Evolutionary conservation across 2,329 filamentous ascomycete species (phyloP), one percentile per base, ranked within the genome.

Genomic region (Botrytis squamosa): DNA sequence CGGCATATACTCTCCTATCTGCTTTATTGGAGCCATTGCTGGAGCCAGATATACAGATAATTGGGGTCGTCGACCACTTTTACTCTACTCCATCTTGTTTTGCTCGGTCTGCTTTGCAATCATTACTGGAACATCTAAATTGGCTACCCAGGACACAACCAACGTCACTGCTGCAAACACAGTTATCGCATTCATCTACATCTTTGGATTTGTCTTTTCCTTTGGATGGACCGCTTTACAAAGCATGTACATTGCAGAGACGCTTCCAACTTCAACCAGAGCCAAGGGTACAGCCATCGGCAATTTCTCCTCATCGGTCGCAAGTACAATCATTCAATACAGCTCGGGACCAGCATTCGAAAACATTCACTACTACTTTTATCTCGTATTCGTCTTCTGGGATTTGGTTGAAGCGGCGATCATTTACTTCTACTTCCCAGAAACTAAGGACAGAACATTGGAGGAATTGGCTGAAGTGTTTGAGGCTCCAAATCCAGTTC

Each of bases 381-480:
- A 80, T 25, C 66, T 78, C 4, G 79, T 84, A 55, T 81, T 80
- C 73, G 80, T 80, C 8, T 75, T 76, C 52, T 81, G 79, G 80
- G 78, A 80, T 74, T 72, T 78, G 14, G 63, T 81, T 40, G 76
- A 83, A 55, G 74, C 73, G 8, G 71, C 84, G 4, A 88, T 86
- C 78, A 84, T 87, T 8, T 88, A 83, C 77, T 85, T 86, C 77
- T 85, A 83, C 73, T 82, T 88, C 9, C 87, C 87, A 0, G 87
- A 89, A 78, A 89, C 87, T 4, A 89, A 88, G 79, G 86, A 85
- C 44, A 82, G 85, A 22, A 86, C 85, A 3, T 82, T 88, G 9
- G 87, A 89, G 77, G 85, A 86, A 62, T 85, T 88, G 81, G 86
- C 88, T 74, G 83, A 83, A 8, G 82, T 88, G 5, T 89, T 89